Conservation (phyloP, 768 basidiomycete genomes). For the Mycena amicta region DNA sequence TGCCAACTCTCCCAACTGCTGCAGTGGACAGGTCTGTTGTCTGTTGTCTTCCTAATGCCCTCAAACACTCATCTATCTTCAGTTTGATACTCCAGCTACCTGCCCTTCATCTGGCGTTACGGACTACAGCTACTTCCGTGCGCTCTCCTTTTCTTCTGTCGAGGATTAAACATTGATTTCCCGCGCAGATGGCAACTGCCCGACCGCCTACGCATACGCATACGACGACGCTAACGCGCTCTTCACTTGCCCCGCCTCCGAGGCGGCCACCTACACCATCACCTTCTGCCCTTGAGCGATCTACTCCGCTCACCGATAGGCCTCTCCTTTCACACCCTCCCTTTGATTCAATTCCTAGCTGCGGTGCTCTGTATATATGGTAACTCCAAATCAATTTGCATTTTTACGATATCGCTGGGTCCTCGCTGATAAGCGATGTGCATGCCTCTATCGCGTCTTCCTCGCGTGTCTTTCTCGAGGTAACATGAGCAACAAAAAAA, state of each 20-base stretch:
- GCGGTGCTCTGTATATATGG: too few relatives aligned
- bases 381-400: too few relatives aligned
- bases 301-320: too few relatives aligned
- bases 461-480: too few relatives aligned
- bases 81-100: constrained; percentile 46
- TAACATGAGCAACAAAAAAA: too few relatives aligned
- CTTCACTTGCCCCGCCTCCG: constrained; percentile 48
- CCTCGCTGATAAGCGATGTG: too few relatives aligned
- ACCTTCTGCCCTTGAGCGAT: constrained; percentile 51
- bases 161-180: neutral
- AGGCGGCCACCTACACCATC: constrained; percentile 48
- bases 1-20: constrained; percentile 64
- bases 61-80: neutral
- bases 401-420: too few relatives aligned
- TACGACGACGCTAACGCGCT: constrained; percentile 60
- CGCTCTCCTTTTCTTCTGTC: neutral
- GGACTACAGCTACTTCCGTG: constrained; percentile 43
- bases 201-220: constrained; percentile 54
- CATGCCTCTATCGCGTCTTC: too few relatives aligned
- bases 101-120: constrained; percentile 54
- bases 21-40: too few relatives aligned
- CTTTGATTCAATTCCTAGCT: too few relatives aligned
- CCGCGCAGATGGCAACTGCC: constrained; percentile 41
- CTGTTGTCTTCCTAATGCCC: neutral
- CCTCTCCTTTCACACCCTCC: too few relatives aligned